Evolutionary conservation across 495 filamentous ascomycete species (phyloP).

Genomic region (Chaetomidium leptoderma): DNA sequence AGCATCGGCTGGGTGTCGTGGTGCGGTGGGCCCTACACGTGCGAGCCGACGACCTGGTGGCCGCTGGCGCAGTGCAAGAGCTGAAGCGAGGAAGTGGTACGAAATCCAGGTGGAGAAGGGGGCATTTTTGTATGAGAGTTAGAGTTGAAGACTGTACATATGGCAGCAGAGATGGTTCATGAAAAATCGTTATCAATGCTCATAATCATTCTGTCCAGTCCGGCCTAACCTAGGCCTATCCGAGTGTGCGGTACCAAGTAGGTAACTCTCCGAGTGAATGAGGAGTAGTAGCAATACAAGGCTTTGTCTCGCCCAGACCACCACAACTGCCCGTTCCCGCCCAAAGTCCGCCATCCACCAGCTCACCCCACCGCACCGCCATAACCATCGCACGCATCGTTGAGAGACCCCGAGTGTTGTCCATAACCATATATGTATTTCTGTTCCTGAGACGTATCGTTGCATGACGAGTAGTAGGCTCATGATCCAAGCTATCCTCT

Average conservation of each 20-base stretch:
- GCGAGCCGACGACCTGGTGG: not conserved
- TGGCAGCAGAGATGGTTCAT: too few species aligned
- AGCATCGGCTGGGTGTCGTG: not conserved
- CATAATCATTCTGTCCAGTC: too few species aligned
- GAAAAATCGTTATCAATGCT: too few species aligned
- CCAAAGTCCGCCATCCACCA: not conserved
- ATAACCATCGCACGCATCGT: not conserved
- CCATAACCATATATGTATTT: conserved; percentile 4
- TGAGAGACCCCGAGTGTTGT: too few species aligned
- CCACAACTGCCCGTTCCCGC: too few species aligned
- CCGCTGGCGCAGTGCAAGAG: not conserved
- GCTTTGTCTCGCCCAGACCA: too few species aligned
- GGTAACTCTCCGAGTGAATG: too few species aligned
- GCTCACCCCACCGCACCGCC: not conserved
- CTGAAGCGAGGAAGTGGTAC: too few species aligned
- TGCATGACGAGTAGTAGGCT: not conserved
- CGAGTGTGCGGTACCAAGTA: too few species aligned
- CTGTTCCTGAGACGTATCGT: not conserved
- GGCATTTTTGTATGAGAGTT: not conserved
- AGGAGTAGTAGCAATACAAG: too few species aligned
- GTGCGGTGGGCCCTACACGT: not conserved
- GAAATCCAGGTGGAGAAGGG: too few species aligned
- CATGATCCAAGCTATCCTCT: conserved; percentile 2
- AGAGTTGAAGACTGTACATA: not conserved
- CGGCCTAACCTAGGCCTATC: too few species aligned